A percentile compares a stretch with the other conserved stretches of the same genome.
Evolutionary conservation across 495 filamentous ascomycete genomes (phyloP).

Genomic region (Daldinia childiae): DNA sequence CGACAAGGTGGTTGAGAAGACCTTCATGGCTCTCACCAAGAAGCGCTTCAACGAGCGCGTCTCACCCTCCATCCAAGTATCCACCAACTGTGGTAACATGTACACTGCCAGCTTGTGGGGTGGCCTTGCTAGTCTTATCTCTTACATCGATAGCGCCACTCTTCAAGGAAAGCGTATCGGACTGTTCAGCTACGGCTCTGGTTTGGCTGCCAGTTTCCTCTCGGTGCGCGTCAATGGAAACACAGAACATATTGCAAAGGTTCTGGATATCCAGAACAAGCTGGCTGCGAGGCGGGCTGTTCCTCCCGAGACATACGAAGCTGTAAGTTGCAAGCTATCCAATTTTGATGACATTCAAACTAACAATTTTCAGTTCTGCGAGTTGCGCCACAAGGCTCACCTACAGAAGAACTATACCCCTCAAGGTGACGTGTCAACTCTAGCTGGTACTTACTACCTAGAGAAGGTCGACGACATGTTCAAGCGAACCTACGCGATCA

Average conservation of each 20-base stretch:
- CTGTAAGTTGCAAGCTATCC: conserved; percentile 60
- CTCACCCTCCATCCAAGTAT: conserved; percentile 81
- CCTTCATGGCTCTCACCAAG: conserved; percentile 94
- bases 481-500: conserved; percentile 85
- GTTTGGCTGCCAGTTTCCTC: conserved; percentile 89
- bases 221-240: conserved; percentile 84
- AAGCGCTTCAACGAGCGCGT: conserved; percentile 93
- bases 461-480: conserved; percentile 94
- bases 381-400: conserved; percentile 92
- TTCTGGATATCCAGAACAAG: conserved; percentile 80
- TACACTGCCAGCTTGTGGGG: conserved; percentile 96
- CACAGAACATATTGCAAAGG: conserved; percentile 77
- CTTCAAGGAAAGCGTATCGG: conserved; percentile 87
- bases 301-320: conserved; percentile 85
- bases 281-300: conserved; percentile 76
- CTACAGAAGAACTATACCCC: conserved; percentile 91
- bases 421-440: conserved; percentile 75
- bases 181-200: conserved; percentile 95
- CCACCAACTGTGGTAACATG: conserved; percentile 98
- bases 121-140: conserved; percentile 79
- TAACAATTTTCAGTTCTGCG: conserved; percentile 75
- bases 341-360: background rate
- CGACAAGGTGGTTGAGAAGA: conserved; percentile 96
- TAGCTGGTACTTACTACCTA: conserved; percentile 91
- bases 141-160: conserved; percentile 71